Evolutionary conservation across 768 basidiomycete species (phyloP).

Genomic region (Steccherinum ochraceum): DNA sequence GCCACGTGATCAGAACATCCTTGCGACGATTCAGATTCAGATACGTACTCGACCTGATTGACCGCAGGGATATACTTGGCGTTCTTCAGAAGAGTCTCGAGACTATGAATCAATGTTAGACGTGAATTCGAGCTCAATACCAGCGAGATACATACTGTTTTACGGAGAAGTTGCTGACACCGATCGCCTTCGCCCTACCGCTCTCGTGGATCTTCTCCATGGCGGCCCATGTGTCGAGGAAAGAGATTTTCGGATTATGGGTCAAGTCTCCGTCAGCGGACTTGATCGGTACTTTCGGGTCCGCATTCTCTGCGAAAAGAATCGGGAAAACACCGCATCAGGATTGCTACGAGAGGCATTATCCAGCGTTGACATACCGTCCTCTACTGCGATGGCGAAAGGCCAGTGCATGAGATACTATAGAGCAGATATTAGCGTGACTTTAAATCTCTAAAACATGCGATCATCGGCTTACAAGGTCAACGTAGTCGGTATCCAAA

Average conservation of each 20-base stretch:
- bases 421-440: neutral
- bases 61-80: constrained; percentile 54
- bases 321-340: neutral
- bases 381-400: constrained; percentile 34
- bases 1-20: neutral
- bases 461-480: constrained; percentile 16
- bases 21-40: neutral
- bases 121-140: neutral
- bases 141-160: constrained; percentile 28
- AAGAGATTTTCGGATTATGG: constrained; percentile 27
- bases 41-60: constrained; percentile 54
- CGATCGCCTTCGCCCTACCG: constrained; percentile 45
- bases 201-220: constrained; percentile 43
- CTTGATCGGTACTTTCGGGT: constrained; percentile 41
- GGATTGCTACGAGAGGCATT: neutral
- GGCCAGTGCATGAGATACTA: constrained; percentile 52
- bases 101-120: constrained; percentile 19
- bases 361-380: constrained; percentile 15
- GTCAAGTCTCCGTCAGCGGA: constrained; percentile 30
- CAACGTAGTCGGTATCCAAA: constrained; percentile 25
- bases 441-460: neutral
- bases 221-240: constrained; percentile 41
- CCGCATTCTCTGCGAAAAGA: no score
- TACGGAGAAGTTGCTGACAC: constrained; percentile 56
- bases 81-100: constrained; percentile 33